A percentile compares a stretch with the other conserved stretches of the same genome.
Evolutionary conservation across 2,329 filamentous ascomycete genomes (phyloP).

Genomic region (Colletotrichum trifolii): DNA sequence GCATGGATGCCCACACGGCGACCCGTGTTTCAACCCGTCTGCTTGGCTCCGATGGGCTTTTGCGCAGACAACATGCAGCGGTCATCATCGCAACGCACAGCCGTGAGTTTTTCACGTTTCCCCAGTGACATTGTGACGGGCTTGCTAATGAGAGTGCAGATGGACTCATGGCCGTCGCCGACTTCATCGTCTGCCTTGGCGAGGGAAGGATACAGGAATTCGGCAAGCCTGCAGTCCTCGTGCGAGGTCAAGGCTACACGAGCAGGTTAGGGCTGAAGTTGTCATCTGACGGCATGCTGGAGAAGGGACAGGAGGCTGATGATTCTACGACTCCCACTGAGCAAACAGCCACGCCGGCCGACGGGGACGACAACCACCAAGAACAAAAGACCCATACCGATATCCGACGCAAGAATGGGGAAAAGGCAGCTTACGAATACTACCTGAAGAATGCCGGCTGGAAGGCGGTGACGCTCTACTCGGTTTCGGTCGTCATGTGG

Average conservation of each 20-base stretch:
- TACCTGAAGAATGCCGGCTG: conserved; percentile 22
- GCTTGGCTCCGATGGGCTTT: conserved; percentile 1
- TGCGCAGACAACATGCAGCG: not conserved
- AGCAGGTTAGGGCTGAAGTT: not conserved
- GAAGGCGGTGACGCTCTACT: conserved; percentile 18
- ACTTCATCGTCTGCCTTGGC: conserved; percentile 6
- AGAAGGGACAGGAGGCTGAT: not conserved
- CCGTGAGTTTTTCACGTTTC: conserved; percentile 1
- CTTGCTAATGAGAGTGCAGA: not conserved
- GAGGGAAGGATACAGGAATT: conserved; percentile 9
- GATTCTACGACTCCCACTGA: not conserved
- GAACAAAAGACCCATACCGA: not conserved
- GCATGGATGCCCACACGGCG: conserved; percentile 10
- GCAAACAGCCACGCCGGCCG: not conserved
- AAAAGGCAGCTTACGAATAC: conserved; percentile 25
- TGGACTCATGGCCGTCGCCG: conserved; percentile 14
- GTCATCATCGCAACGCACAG: conserved; percentile 19
- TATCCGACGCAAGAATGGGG: conserved; percentile 24
- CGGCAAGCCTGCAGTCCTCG: not conserved
- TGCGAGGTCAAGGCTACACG: not conserved
- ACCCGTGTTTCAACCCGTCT: conserved; percentile 3
- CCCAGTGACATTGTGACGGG: too few species aligned
- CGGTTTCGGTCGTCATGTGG: not conserved
- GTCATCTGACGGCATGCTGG: not conserved
- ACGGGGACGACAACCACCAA: not conserved